phyloP scores from a whole-genome alignment of 2,329 filamentous ascomycete species.

The Colletotrichum plurivorum region DNA sequence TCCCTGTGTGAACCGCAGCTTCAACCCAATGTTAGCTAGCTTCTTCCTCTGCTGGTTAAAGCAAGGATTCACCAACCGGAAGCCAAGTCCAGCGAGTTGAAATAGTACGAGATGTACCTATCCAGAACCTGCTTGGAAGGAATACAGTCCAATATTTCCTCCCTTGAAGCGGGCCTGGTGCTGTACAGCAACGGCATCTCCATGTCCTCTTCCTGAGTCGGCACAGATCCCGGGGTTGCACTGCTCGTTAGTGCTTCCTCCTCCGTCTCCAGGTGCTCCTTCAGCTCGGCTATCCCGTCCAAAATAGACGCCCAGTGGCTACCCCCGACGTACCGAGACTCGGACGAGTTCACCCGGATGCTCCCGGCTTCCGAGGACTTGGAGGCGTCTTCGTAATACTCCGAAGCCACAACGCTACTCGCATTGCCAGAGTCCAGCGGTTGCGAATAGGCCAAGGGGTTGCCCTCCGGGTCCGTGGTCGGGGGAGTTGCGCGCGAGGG shows the following conservation, averaged over 20 bases:
- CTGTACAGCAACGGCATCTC: constrained; percentile 51
- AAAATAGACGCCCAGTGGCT: constrained; percentile 58
- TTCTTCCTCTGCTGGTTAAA: not conserved
- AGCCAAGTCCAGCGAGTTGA: constrained; percentile 50
- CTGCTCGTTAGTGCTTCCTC: constrained; percentile 38
- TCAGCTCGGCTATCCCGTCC: constrained; percentile 56
- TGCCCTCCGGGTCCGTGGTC: not conserved
- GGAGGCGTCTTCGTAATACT: not conserved
- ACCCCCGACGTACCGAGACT: constrained; percentile 51
- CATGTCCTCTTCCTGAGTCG: not conserved
- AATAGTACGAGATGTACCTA: constrained; percentile 53
- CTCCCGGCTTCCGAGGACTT: constrained; percentile 48
- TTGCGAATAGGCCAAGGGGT: not conserved
- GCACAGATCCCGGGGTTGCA: constrained; percentile 2
- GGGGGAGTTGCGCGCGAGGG: not conserved
- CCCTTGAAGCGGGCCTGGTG: constrained; percentile 43
- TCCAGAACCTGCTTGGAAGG: constrained; percentile 51
- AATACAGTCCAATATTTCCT: constrained; percentile 51
- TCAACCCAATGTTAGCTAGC: constrained; percentile 35
- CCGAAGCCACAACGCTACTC: not conserved
- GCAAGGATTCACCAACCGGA: not conserved
- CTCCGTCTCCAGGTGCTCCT: constrained; percentile 50
- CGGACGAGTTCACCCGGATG: constrained; percentile 46
- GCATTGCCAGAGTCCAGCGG: not conserved
- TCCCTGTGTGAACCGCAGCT: constrained; percentile 4